Evolutionary conservation across 169 alveolate species (phyloP).

Genomic region (Plasmodium ovale): DNA sequence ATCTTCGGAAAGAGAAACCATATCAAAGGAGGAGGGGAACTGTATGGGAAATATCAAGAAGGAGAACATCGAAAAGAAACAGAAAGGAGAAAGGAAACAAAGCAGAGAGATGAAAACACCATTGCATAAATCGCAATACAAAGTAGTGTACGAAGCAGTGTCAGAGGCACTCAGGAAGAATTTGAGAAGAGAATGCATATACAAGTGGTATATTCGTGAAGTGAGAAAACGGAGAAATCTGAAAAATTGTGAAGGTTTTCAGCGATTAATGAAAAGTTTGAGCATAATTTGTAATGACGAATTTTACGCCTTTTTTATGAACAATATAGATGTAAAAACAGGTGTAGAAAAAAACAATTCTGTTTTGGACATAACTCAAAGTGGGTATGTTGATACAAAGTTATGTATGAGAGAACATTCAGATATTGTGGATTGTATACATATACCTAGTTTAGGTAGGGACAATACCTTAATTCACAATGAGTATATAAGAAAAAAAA

Average conservation of each 20-base stretch:
- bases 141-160: too few relatives aligned
- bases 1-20: too few relatives aligned
- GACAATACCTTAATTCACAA: conserved; percentile 54
- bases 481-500: conserved; percentile 67
- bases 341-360: neutral
- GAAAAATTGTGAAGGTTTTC: conserved; percentile 16
- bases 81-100: neutral
- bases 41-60: neutral
- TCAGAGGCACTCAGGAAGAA: conserved; percentile 11
- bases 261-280: conserved; percentile 33
- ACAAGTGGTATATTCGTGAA: neutral
- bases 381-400: too few relatives aligned
- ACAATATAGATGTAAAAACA: conserved; percentile 28
- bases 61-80: neutral
- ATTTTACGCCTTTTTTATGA: conserved; percentile 47
- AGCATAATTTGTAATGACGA: conserved; percentile 31
- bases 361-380: neutral
- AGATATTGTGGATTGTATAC: neutral
- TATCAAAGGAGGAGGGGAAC: neutral
- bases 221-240: neutral
- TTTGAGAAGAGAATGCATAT: neutral
- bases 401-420: too few relatives aligned
- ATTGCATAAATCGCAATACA: too few relatives aligned
- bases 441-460: conserved; percentile 8
- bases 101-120: neutral